A percentile compares a stretch with the other conserved stretches of the same genome.
phyloP scores from a whole-genome alignment of 768 basidiomycete genomes.

The Rhizopogon rudus region DNA sequence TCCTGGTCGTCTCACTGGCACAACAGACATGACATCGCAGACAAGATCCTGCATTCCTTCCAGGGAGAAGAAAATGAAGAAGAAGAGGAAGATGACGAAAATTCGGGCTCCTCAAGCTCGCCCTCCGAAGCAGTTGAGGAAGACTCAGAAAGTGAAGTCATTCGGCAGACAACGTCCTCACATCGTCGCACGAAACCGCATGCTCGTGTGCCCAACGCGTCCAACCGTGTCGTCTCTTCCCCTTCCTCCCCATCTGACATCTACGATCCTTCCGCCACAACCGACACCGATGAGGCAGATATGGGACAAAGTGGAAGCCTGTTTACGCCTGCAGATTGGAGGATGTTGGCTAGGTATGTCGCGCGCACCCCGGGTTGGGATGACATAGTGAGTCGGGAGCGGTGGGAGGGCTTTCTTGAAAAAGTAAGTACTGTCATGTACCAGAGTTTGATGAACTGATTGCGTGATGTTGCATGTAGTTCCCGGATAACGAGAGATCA shows the following conservation, averaged over 20 bases:
- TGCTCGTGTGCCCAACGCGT: neutral
- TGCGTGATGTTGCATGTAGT: constrained; percentile 27
- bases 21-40: constrained; percentile 58
- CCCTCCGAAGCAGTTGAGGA: constrained; percentile 12
- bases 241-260: neutral
- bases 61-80: constrained; percentile 35
- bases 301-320: constrained; percentile 50
- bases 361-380: constrained; percentile 45
- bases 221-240: neutral
- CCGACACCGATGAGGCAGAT: constrained; percentile 26
- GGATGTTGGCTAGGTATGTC: constrained; percentile 56
- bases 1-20: constrained; percentile 73
- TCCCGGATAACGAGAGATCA: constrained; percentile 42
- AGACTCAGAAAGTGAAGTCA: constrained; percentile 17
- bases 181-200: neutral
- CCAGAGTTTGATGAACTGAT: neutral
- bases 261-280: constrained; percentile 14
- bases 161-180: constrained; percentile 12
- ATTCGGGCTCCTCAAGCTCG: constrained; percentile 9
- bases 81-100: constrained; percentile 28
- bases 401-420: constrained; percentile 51
- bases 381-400: constrained; percentile 34
- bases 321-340: constrained; percentile 59
- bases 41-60: constrained; percentile 47
- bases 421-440: constrained; percentile 32